Percentiles rank a stretch among this genome's conserved stretches.
Evolutionary conservation across 345 rosid species (phyloP).

Genomic region (Heritiera littoralis): DNA sequence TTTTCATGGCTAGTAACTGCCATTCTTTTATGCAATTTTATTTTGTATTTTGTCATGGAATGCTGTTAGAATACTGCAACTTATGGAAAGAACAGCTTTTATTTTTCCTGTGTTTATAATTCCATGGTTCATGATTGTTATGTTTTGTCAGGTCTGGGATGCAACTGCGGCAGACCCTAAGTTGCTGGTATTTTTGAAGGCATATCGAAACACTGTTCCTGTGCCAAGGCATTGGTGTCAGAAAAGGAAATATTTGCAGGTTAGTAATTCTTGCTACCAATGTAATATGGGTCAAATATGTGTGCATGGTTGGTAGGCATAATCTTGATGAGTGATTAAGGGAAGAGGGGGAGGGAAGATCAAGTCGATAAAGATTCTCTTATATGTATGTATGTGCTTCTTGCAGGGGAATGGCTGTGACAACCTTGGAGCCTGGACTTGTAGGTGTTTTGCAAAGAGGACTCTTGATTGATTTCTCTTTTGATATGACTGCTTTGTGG

Average conservation of each 20-base stretch:
- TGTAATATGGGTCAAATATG: constrained; percentile 30
- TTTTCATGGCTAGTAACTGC: neutral
- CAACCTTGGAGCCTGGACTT: constrained; percentile 88
- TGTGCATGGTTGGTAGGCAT: constrained; percentile 52
- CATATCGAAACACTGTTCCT: constrained; percentile 92
- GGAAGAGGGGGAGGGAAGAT: constrained; percentile 54
- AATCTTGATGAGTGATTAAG: constrained; percentile 46
- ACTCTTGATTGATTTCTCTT: constrained; percentile 43
- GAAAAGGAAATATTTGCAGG: constrained; percentile 97
- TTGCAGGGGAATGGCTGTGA: constrained; percentile 95
- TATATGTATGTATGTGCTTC: constrained; percentile 90
- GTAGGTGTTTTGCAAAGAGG: constrained; percentile 82
- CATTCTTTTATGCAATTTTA: neutral
- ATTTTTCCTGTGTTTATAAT: neutral
- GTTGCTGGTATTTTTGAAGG: constrained; percentile 85
- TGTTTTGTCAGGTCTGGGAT: constrained; percentile 83
- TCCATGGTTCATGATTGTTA: constrained; percentile 5
- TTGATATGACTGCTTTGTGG: constrained; percentile 37
- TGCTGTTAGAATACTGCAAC: neutral
- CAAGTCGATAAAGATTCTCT: constrained; percentile 81
- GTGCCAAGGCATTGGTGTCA: constrained; percentile 99
- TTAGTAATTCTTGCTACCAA: constrained; percentile 39
- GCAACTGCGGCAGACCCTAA: constrained; percentile 96
- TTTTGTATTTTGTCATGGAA: neutral
- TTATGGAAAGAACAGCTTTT: neutral